phyloP scores from a whole-genome alignment of 2,329 filamentous ascomycete genomes.

The Onygenales sp. region DNA sequence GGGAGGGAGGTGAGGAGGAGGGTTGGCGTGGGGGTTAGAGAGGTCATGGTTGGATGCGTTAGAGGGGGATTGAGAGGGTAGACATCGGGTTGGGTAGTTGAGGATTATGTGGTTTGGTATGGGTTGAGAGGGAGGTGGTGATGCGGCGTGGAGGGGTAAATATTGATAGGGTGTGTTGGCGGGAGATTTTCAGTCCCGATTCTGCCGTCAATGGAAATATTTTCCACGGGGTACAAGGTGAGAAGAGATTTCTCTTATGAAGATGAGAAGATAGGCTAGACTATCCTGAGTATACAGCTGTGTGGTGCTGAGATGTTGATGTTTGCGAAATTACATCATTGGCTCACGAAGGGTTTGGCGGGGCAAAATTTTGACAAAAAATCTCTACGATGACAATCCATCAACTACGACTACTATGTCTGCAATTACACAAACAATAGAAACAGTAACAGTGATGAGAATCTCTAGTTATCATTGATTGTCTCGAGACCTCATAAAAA shows the following conservation, averaged over 20 bases:
- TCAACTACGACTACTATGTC: not conserved
- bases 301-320: not conserved
- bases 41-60: conserved; percentile 1
- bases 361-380: not conserved
- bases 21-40: conserved; percentile 26
- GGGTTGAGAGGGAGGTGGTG: too few relatives aligned
- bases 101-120: not conserved
- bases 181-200: too few relatives aligned
- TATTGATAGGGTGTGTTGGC: not conserved
- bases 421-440: too few relatives aligned
- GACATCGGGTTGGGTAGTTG: not conserved
- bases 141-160: not conserved
- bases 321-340: conserved; percentile 1
- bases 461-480: not conserved
- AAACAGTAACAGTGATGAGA: not conserved
- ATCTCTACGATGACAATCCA: not conserved
- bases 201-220: too few relatives aligned
- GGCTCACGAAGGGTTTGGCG: not conserved
- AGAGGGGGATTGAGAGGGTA: not conserved
- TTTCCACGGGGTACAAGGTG: too few relatives aligned
- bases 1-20: conserved; percentile 37
- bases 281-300: not conserved
- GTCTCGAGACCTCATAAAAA: not conserved
- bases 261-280: too few relatives aligned
- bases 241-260: too few relatives aligned